These are phyloP conservation scores for Penicillium turbatum DNA, from an alignment of 495 filamentous ascomycete genomes.

Conservation along the genomic window DNA sequence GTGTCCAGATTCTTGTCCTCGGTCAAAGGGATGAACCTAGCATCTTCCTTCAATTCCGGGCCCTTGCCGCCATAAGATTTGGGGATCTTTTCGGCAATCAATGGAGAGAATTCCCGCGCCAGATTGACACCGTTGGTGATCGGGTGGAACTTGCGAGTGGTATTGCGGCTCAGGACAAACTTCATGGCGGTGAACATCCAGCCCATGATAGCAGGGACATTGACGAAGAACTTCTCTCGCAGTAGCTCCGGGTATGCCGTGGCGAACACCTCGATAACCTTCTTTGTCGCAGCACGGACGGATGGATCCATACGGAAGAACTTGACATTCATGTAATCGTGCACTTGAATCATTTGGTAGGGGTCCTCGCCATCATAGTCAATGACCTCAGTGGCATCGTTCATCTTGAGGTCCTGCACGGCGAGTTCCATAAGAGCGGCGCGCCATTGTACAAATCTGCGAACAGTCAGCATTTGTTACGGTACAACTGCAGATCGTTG, in stretches of 20 bases:
- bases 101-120: constrained; percentile 55
- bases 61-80: constrained; percentile 68
- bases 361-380: constrained; percentile 70
- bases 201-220: constrained; percentile 81
- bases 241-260: constrained; percentile 83
- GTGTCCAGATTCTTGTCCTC: constrained; percentile 14
- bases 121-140: constrained; percentile 71
- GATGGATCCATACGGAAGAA: constrained; percentile 70
- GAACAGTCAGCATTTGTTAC: not conserved
- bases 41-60: constrained; percentile 28
- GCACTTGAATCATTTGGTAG: constrained; percentile 83
- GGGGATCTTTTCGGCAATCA: constrained; percentile 56
- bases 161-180: constrained; percentile 71
- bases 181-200: constrained; percentile 81
- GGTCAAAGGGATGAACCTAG: constrained; percentile 27
- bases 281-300: constrained; percentile 66
- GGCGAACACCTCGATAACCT: constrained; percentile 73
- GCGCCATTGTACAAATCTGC: constrained; percentile 79
- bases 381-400: constrained; percentile 62
- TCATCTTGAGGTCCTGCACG: constrained; percentile 62
- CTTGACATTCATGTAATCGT: constrained; percentile 80
- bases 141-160: constrained; percentile 78
- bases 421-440: constrained; percentile 82
- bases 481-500: not conserved
- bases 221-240: constrained; percentile 88